Percentiles rank a stretch among this genome's conserved stretches.
phyloP scores from a whole-genome alignment of 2,329 filamentous ascomycete genomes.

The Aspergillus brasiliensis region DNA sequence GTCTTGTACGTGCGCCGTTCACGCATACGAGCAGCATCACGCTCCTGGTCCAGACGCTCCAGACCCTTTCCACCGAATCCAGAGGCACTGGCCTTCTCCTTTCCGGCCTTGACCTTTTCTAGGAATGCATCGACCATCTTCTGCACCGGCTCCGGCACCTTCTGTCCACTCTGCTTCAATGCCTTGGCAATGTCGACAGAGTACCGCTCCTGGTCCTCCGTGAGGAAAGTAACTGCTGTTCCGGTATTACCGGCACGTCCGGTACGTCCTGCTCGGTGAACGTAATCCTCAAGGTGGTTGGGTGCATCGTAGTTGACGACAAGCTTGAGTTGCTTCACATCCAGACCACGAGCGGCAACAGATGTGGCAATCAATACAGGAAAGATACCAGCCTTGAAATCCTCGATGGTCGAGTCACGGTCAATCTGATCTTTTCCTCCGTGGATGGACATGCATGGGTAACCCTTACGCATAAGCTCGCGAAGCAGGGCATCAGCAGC shows the following conservation, averaged over 20 bases:
- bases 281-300: slow-evolving; percentile 94
- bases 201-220: slow-evolving; percentile 87
- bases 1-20: slow-evolving; percentile 89
- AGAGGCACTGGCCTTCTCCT: slow-evolving; percentile 78
- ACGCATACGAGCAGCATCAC: slow-evolving; percentile 80
- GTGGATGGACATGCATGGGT: slow-evolving; percentile 90
- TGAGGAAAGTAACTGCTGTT: slow-evolving; percentile 92
- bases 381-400: slow-evolving; percentile 89
- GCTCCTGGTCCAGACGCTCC: slow-evolving; percentile 86
- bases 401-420: slow-evolving; percentile 85
- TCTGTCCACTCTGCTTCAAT: slow-evolving; percentile 85
- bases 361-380: slow-evolving; percentile 93
- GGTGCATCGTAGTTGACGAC: slow-evolving; percentile 95
- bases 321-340: slow-evolving; percentile 93
- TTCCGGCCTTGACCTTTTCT: slow-evolving; percentile 89
- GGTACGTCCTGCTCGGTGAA: slow-evolving; percentile 90
- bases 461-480: slow-evolving; percentile 79
- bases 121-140: slow-evolving; percentile 68
- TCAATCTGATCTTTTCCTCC: slow-evolving; percentile 93
- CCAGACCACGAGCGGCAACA: slow-evolving; percentile 89
- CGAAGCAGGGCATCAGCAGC: slow-evolving; percentile 79
- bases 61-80: slow-evolving; percentile 96
- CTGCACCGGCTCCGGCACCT: slow-evolving; percentile 70
- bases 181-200: slow-evolving; percentile 87
- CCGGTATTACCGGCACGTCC: slow-evolving; percentile 93